A percentile compares a stretch with the other conserved stretches of the same genome.
Evolutionary conservation across 345 rosid genomes (phyloP).

Genomic region (Pistacia integerrima): DNA sequence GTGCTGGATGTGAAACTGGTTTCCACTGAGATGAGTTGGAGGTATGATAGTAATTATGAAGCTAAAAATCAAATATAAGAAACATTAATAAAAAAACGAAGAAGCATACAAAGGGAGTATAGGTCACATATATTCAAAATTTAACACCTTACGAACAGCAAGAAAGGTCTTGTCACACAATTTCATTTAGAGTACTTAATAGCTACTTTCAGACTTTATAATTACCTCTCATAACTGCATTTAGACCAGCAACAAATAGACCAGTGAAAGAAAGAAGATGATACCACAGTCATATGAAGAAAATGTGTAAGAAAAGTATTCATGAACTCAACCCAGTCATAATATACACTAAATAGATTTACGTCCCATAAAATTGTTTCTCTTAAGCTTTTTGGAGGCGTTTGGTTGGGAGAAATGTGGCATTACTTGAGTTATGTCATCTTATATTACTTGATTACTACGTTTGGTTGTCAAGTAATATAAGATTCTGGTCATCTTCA

Average conservation of each 20-base stretch:
- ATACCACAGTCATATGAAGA: not conserved
- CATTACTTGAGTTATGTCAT: too few relatives aligned
- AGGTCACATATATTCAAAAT: not conserved
- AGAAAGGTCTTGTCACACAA: not conserved
- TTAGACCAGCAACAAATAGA: too few relatives aligned
- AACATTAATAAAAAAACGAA: not conserved
- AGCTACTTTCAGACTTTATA: not conserved
- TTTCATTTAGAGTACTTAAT: not conserved
- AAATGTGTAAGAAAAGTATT: not conserved
- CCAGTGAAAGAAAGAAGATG: not conserved
- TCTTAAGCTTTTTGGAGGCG: not conserved
- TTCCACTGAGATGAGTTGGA: not conserved
- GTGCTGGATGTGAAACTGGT: not conserved
- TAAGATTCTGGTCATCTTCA: too few relatives aligned
- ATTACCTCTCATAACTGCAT: not conserved
- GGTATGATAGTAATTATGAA: not conserved
- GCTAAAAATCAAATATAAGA: not conserved
- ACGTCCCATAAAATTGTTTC: not conserved
- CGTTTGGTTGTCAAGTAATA: too few relatives aligned
- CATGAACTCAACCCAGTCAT: not conserved
- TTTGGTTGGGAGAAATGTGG: too few relatives aligned
- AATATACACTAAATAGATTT: not conserved
- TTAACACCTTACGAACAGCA: not conserved
- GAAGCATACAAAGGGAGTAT: not conserved
- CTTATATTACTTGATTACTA: too few relatives aligned